Conservation (phyloP, 2,329 filamentous ascomycete species). For the Phaeophleospora eucalypticola region DNA sequence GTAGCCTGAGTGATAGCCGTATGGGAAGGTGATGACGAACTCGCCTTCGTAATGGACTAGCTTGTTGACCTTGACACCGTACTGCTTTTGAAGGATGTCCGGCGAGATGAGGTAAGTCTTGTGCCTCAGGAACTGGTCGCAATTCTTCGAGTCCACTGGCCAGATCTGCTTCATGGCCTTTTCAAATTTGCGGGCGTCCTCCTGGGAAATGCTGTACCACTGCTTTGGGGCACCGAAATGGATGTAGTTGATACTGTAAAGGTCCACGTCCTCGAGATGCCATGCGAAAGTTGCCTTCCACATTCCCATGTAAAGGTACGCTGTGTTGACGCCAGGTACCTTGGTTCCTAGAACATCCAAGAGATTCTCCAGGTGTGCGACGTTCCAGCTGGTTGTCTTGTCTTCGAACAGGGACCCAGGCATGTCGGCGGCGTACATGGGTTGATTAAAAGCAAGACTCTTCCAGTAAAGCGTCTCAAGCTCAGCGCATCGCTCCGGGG, state of each 20-base stretch:
- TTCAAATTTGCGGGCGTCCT: slow-evolving; percentile 88
- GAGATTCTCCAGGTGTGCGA: slow-evolving; percentile 89
- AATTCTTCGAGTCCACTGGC: slow-evolving; percentile 92
- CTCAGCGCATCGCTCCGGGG: slow-evolving; percentile 86
- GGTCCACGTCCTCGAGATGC: slow-evolving; percentile 96
- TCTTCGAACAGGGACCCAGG: slow-evolving; percentile 93
- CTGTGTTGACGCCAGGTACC: slow-evolving; percentile 95
- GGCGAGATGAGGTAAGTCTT: slow-evolving; percentile 97
- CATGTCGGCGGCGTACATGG: slow-evolving; percentile 94
- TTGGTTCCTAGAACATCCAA: slow-evolving; percentile 92
- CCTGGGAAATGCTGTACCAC: slow-evolving; percentile 98
- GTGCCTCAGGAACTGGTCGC: slow-evolving; percentile 91
- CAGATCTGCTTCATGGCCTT: slow-evolving; percentile 91
- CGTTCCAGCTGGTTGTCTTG: slow-evolving; percentile 78
- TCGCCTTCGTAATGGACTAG: slow-evolving; percentile 93
- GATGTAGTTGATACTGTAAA: slow-evolving; percentile 99
- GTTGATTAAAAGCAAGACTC: slow-evolving; percentile 88
- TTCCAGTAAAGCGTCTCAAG: slow-evolving; percentile 96
- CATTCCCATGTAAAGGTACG: slow-evolving; percentile 97
- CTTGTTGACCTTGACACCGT: slow-evolving; percentile 93
- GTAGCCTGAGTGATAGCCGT: slow-evolving; percentile 96
- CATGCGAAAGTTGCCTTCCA: slow-evolving; percentile 99
- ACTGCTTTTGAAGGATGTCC: slow-evolving; percentile 77
- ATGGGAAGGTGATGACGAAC: slow-evolving; percentile 97
- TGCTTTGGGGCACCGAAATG: slow-evolving; percentile 98